Base-by-base conservation (phyloP, 352 stramenopile genomes). In the Globisporangium sylvaticum region DNA sequence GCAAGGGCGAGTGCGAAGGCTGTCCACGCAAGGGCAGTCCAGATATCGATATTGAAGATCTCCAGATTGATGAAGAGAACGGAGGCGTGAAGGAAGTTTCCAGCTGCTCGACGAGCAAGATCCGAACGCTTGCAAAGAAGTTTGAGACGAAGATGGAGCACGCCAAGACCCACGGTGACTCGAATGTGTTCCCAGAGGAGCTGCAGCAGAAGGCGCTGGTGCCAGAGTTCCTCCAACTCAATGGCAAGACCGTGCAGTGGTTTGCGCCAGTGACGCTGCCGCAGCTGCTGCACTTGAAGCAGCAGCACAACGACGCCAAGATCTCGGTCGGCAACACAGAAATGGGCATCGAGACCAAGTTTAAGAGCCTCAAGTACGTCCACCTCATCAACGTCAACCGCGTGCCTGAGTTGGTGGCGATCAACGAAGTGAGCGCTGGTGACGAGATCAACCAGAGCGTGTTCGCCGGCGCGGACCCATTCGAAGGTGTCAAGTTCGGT, bases 281-380 rank as follows among this genome's bases (percentile, higher is more conserved):
- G 0, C 89, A 97, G 68, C 67, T 99, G 50, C 78, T 98, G 2
- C 67, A 81, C 39, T 70, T 98, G 1, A 97, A 98, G 74, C 74
- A 78, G 15, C 72, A 92, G 66, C 83, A 95, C 66, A 81, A 79
- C 1, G 71, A 89, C 27, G 81, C 87, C 6, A 98, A 98, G 76
- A 96, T 99, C 71, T 94, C 97, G 29, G 93, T 98, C 39, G 96
- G 96, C 22, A 98, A 99, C 73, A 98, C 95, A 0, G 95, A 98
- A 80, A 97, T 99, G 79, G 95, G 94, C 20, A 98, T 99, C 74
- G 95, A 98, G 74, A 94, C 87, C 62, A 98, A 97, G 73, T 98
- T 97, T 80, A 98, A 98, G 78, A 78, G 84, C 66, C 80, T 96
- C 67, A 81, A 87, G 66, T 95, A 95, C 56, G 31, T 68, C 15